These are phyloP conservation scores for Hygrocybe punicea DNA, from an alignment of 768 basidiomycete species.

Conservation along the genomic window DNA sequence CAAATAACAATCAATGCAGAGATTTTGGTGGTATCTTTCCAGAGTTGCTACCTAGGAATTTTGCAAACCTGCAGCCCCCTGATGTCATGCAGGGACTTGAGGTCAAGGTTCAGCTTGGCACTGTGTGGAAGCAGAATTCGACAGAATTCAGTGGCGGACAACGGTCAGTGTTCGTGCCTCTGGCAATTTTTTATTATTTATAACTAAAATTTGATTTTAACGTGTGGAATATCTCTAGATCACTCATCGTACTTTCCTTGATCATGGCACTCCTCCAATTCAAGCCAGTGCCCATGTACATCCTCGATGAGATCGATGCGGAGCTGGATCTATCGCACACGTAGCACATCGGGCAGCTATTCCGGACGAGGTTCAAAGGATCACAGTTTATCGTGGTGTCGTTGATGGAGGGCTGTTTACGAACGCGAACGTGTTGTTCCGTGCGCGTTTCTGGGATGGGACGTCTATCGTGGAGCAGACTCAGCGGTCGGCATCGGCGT, in stretches of 20 bases:
- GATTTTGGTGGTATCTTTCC: slow-evolving; percentile 97
- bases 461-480: slow-evolving; percentile 86
- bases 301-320: slow-evolving; percentile 97
- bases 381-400: slow-evolving; percentile 98
- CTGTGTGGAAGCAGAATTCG: slow-evolving; percentile 95
- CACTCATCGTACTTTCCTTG: slow-evolving; percentile 92
- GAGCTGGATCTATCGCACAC: slow-evolving; percentile 95
- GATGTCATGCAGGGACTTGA: slow-evolving; percentile 92
- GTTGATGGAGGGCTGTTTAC: slow-evolving; percentile 93
- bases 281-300: slow-evolving; percentile 99
- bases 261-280: slow-evolving; percentile 99
- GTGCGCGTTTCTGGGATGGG: slow-evolving; percentile 89
- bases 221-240: slow-evolving; percentile 58
- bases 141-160: slow-evolving; percentile 98
- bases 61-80: slow-evolving; percentile 90
- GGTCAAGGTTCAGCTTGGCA: slow-evolving; percentile 93
- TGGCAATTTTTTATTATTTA: no score
- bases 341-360: slow-evolving; percentile 97
- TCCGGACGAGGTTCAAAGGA: slow-evolving; percentile 95
- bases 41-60: slow-evolving; percentile 93
- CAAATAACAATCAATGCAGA: no score
- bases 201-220: no score
- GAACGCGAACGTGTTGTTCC: slow-evolving; percentile 95
- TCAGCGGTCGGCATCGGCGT: slow-evolving; percentile 54
- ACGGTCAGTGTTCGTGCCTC: slow-evolving; percentile 52